Evolutionary conservation across 805 yeast genomes (phyloP).

Genomic region (Kazachstania martiniae): DNA sequence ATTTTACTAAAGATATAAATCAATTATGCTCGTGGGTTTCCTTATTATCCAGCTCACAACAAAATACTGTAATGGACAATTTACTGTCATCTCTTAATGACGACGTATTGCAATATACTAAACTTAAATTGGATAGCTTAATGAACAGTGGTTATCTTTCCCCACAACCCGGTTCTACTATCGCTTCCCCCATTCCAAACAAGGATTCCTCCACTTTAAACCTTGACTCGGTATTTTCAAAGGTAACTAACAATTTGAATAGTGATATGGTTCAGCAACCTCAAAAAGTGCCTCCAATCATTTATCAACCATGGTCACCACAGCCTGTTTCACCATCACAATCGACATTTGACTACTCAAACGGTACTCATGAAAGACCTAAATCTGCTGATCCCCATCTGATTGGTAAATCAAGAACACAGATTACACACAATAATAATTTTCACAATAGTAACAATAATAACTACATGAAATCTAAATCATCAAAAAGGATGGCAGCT

Average conservation of each 20-base stretch:
- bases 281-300: too few relatives aligned
- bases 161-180: constrained; percentile 13
- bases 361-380: constrained; percentile 29
- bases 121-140: constrained; percentile 34
- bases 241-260: too few relatives aligned
- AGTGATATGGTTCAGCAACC: not conserved
- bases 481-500: not conserved
- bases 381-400: constrained; percentile 33
- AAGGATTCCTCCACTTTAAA: constrained; percentile 4
- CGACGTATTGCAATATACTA: constrained; percentile 41
- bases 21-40: constrained; percentile 42
- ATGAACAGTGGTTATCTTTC: constrained; percentile 12
- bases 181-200: not conserved
- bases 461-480: not conserved
- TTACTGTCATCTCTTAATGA: constrained; percentile 40
- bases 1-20: constrained; percentile 41
- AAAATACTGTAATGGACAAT: constrained; percentile 42
- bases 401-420: not conserved
- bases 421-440: not conserved
- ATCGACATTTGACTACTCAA: constrained; percentile 19
- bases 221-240: constrained; percentile 12
- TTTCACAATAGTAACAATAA: constrained; percentile 2
- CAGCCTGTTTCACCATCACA: constrained; percentile 34
- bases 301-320: constrained; percentile 24
- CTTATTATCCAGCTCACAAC: constrained; percentile 40